Base-by-base conservation (phyloP, 2,329 filamentous ascomycete genomes). In the Sphaerulina populicola region DNA sequence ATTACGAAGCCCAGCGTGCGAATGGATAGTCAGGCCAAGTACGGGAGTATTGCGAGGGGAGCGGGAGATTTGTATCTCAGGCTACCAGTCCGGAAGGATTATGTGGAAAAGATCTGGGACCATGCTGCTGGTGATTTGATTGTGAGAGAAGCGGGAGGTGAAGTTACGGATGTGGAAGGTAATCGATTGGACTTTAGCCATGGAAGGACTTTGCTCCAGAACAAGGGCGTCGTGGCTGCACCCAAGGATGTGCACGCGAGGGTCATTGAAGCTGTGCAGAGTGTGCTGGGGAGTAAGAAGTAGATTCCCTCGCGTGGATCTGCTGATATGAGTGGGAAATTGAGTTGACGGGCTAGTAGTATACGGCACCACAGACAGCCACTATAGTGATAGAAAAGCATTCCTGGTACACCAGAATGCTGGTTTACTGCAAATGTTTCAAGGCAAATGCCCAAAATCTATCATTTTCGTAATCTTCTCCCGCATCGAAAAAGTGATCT, bases 81-180 rank as follows among this genome's bases (percentile, higher is more conserved):
- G 48, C 74, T 98, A 52, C 93, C 93, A 3, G 85, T 88, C 27
- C 86, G 81, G 67, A 85, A 84, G 61, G 83, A 85, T 48, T 98
- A 98, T 73, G 82, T 94, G 69, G 93, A 98, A 77, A 98, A 98
- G 80, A 98, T 98, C 61, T 98, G 93, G 93, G 93, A 98, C 67
- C 93, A 98, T 69, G 93, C 93, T 14, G 93, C 91, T 10, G 93
- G 93, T 37, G 90, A 95, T 64, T 73, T 98, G 53, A 90, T 98
- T 60, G 93, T 97, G 37, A 79, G 90, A 51, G 94, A 98, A 72
- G 89, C 93, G 2, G 93, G 93, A 46, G 94, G 93, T 44, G 76
- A 86, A 64, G 91, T 98, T 48, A 94, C 89, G 1, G 94, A 98
- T 70, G 85, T 89, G 37, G 77, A 85, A 55, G 93, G 94, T 62